Evolutionary conservation across 1,284 basidiomycete species (phyloP), one percentile per base, ranked within the genome.

Genomic region (Wolfiporia cocos): DNA sequence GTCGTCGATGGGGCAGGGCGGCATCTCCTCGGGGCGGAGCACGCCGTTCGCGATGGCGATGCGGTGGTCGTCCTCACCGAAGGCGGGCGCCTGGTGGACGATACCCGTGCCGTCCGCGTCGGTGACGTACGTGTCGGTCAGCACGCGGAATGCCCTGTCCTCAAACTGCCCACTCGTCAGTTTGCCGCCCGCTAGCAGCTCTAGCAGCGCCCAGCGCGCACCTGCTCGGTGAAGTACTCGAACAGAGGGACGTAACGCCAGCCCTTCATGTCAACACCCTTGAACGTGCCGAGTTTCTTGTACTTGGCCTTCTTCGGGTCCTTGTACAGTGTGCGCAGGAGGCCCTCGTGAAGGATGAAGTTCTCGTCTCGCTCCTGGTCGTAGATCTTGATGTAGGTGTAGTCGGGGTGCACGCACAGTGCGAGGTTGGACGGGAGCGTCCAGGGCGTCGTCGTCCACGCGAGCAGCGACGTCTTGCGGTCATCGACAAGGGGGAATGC

Each of bases 381-480:
- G 66, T 93, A 83, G 55, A 99, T 94, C 68, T 99, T 99, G 78
- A 98, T 74, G 66, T 99, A 99, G 23, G 82, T 94, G 60, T 87
- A 92, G 49, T 95, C 88, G 23, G 96, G 95, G 66, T 99, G 91
- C 7, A 98, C 96, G 57, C 95, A 98, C 42, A 99, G 77, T 0
- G 79, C 92, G 34, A 99, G 73, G 66, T 99, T 99, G 42, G 92
- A 94, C 2, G 96, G 95, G 5, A 99, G 72, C 0, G 96, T 99
- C 93, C 95, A 99, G 0, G 96, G 96, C 0, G 96, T 99, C 17
- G 95, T 99, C 18, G 95, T 99, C 95, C 95, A 99, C 6, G 96
- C 96, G 32, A 99, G 73, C 28, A 99, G 70, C 5, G 90, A 86
- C 19, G 95, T 97, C 46, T 73, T 78, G 5, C 91, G 91, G 61